Base-by-base conservation (phyloP, 805 yeast genomes). In the Yarrowia sp. region DNA sequence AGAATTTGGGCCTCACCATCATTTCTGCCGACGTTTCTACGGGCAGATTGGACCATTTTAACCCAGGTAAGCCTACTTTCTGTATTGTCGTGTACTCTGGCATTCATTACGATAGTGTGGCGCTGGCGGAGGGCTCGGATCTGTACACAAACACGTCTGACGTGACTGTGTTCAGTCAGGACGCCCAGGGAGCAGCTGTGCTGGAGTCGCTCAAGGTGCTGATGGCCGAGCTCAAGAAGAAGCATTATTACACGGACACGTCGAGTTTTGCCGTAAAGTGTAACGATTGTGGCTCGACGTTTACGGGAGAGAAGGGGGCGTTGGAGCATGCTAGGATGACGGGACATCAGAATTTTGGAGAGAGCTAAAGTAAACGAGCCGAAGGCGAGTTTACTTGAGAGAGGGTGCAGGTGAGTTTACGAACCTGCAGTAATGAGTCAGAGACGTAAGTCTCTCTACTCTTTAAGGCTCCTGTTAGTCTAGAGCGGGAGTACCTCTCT, bases 71-170 rank as follows among this genome's bases (percentile, higher is more conserved):
- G 69, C 66, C 68, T n/a, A 68, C 70, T 22, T 85, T 81, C 70
- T 80, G 85, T n/a, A 75, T 83, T 16, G 75, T 89, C 21, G 74
- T 86, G 10, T 89, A 88, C 71, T 81, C 83, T 41, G 95, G 95
- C 0, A 82, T 88, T 56, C 96, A 89, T 74, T 89, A 88, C 72
- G 95, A 89, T 72, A 77, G 86, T 0, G 77, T 85, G 35, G 83
- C 80, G n/a, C 74, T 79, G 48, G 75, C 80, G 30, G 73, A 76
- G 7, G 70, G 62, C 43, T 66, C 24, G 6, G 67, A 62, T 7
- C 66, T 68, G 30, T 65, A 48, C 19, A 67, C 74, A 1, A 70
- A 68, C 4, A 52, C 67, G 28, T 73, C 72, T 22, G 70, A 82
- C 68, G 67, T 69, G 16, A 74, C 84, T 0, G 77, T 78, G 6